Conservation (phyloP, 1,139 yeast genomes). For the Pichia sp. region DNA sequence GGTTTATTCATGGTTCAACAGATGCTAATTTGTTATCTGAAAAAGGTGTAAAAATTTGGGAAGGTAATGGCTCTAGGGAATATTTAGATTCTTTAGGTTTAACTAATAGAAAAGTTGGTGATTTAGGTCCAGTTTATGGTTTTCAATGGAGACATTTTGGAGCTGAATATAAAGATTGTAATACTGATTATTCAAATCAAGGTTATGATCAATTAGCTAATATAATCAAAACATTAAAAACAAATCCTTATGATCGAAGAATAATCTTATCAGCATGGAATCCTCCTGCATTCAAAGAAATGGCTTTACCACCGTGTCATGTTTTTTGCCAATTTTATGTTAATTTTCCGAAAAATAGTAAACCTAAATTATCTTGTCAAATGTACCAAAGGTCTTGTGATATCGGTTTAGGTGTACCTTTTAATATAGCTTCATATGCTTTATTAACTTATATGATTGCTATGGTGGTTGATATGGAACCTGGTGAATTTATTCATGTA, state of each 20-base stretch:
- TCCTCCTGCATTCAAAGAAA: conserved; percentile 84
- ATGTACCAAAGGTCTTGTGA: conserved; percentile 98
- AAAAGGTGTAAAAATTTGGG: conserved; percentile 93
- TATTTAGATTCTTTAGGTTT: conserved; percentile 81
- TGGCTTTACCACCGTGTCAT: conserved; percentile 99
- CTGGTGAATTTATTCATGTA: conserved; percentile 92
- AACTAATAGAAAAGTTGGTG: conserved; percentile 79
- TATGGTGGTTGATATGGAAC: conserved; percentile 84
- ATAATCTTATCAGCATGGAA: conserved; percentile 97
- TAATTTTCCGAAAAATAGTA: conserved; percentile 53
- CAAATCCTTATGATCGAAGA: conserved; percentile 89
- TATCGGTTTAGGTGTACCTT: conserved; percentile 98
- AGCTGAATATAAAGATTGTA: conserved; percentile 81
- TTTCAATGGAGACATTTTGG: conserved; percentile 99
- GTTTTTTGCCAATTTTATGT: conserved; percentile 95
- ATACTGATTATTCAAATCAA: conserved; percentile 76
- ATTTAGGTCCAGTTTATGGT: conserved; percentile 96
- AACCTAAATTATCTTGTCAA: conserved; percentile 74
- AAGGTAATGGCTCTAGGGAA: conserved; percentile 96
- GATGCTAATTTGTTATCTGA: conserved; percentile 75
- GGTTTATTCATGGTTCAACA: conserved; percentile 91
- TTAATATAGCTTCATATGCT: conserved; percentile 95
- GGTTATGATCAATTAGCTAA: conserved; percentile 89
- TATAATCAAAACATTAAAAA: conserved; percentile 71
- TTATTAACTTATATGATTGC: conserved; percentile 92